Percentiles rank a stretch among this genome's conserved stretches.
Conservation (phyloP, 2,329 filamentous ascomycete species). For the Diplodia seriata region DNA sequence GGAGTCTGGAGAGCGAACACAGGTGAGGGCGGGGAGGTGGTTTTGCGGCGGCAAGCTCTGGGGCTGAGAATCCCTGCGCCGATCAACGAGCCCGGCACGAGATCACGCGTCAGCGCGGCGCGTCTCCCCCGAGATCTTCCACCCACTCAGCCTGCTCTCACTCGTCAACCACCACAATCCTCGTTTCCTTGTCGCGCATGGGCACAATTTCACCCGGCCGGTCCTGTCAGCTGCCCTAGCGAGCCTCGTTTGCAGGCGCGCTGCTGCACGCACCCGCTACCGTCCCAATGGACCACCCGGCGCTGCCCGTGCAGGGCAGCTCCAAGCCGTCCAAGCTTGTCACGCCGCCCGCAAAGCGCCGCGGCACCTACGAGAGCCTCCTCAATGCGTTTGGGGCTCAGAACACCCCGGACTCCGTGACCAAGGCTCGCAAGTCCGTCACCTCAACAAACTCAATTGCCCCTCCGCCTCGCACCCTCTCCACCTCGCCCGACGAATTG, state of each 20-base stretch:
- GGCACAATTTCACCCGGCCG: background rate
- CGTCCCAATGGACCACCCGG: slow-evolving; percentile 37
- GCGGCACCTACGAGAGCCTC: background rate
- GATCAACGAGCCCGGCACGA: background rate
- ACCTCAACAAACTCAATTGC: background rate
- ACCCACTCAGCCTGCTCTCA: background rate
- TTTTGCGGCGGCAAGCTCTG: slow-evolving; percentile 8
- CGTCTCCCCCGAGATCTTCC: background rate
- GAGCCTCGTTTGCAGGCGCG: background rate
- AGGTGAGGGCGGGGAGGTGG: slow-evolving; percentile 5
- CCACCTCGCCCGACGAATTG: background rate
- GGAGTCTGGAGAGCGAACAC: background rate
- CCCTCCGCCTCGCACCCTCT: background rate
- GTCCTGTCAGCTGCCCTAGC: background rate
- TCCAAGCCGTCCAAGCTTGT: slow-evolving; percentile 4
- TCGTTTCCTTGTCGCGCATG: background rate
- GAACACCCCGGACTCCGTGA: slow-evolving; percentile 43
- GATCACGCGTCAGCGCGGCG: background rate
- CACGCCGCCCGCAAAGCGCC: background rate
- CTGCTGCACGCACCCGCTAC: background rate
- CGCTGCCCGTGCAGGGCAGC: background rate
- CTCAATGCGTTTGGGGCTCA: slow-evolving; percentile 38
- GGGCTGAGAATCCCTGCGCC: background rate
- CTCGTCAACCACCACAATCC: too few species aligned
- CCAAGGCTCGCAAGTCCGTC: slow-evolving; percentile 35